These are phyloP conservation scores for Fomitopsis pulvina DNA, from an alignment of 768 basidiomycete genomes.

Conservation along the genomic window DNA sequence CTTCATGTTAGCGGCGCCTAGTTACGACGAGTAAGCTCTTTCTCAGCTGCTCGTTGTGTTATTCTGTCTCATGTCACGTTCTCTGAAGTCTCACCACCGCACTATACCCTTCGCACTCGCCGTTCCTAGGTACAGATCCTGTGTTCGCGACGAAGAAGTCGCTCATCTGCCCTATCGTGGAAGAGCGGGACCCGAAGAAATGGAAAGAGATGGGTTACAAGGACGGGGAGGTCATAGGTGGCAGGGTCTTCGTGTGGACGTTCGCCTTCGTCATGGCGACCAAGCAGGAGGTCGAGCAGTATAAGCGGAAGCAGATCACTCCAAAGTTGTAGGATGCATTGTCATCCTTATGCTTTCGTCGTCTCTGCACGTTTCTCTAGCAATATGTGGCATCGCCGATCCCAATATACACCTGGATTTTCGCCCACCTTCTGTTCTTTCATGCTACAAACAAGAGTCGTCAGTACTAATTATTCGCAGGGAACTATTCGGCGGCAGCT, in stretches of 20 bases:
- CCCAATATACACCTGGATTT: too few relatives aligned
- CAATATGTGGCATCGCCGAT: background rate
- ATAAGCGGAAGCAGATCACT: constrained; percentile 12
- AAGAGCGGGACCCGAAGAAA: constrained; percentile 20
- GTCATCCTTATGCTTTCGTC: background rate
- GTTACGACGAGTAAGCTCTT: constrained; percentile 25
- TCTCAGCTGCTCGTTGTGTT: background rate
- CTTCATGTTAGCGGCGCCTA: constrained; percentile 26
- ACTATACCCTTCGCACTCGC: constrained; percentile 27
- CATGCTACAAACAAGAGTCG: too few relatives aligned
- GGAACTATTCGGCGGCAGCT: background rate
- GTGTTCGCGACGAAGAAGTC: constrained; percentile 30
- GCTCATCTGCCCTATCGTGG: constrained; percentile 23
- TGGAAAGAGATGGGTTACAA: constrained; percentile 26
- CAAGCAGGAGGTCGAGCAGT: constrained; percentile 22
- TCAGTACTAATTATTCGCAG: too few relatives aligned
- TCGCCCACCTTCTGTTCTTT: too few relatives aligned
- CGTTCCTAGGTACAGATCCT: constrained; percentile 30
- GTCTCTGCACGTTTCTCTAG: too few relatives aligned
- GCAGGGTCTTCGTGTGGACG: constrained; percentile 27
- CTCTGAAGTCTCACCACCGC: constrained; percentile 24
- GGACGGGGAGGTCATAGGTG: constrained; percentile 23
- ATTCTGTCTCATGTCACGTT: background rate
- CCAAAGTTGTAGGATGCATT: constrained; percentile 7
- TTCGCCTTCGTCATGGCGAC: constrained; percentile 26